Percentiles rank a stretch among this genome's conserved stretches.
These are phyloP conservation scores for Gossypium ekmanianum DNA, from an alignment of 345 rosid genomes.

Conservation along the genomic window DNA sequence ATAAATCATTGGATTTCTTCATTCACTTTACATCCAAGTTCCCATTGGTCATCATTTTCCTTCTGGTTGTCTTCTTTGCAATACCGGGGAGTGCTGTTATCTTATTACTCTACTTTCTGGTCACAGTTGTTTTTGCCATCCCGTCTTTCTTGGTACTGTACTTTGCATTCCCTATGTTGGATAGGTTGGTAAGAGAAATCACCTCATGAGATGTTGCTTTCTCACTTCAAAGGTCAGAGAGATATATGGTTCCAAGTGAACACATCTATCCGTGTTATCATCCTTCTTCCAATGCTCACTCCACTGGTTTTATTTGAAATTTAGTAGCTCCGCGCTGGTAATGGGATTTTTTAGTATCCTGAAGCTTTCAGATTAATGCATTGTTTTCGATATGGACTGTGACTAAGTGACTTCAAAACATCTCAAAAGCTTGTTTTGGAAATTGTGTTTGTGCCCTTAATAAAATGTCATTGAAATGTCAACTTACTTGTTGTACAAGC, in stretches of 20 bases:
- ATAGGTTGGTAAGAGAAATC: slow-evolving; percentile 60
- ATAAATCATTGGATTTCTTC: slow-evolving; percentile 54
- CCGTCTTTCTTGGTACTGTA: slow-evolving; percentile 53
- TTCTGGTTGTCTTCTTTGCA: slow-evolving; percentile 43
- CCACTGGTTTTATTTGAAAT: background rate
- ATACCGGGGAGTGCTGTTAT: slow-evolving; percentile 58
- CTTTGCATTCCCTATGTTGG: slow-evolving; percentile 55
- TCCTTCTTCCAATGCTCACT: background rate
- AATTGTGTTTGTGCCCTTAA: background rate
- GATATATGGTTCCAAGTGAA: background rate
- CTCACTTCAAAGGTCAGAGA: slow-evolving; percentile 5
- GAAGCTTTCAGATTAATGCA: slow-evolving; percentile 3
- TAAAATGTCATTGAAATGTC: background rate
- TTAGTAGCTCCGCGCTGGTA: background rate
- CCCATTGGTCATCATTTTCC: slow-evolving; percentile 48
- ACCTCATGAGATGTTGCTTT: slow-evolving; percentile 11
- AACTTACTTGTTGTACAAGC: slow-evolving; percentile 10
- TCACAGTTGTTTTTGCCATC: slow-evolving; percentile 51
- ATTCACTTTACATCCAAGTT: slow-evolving; percentile 54
- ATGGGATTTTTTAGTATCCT: background rate
- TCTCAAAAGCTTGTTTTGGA: background rate
- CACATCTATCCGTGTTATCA: background rate
- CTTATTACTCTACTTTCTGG: slow-evolving; percentile 46
- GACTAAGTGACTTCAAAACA: background rate
- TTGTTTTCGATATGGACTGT: background rate